Conservation (phyloP, 441 rosid genomes). For the California macrophylla region DNA sequence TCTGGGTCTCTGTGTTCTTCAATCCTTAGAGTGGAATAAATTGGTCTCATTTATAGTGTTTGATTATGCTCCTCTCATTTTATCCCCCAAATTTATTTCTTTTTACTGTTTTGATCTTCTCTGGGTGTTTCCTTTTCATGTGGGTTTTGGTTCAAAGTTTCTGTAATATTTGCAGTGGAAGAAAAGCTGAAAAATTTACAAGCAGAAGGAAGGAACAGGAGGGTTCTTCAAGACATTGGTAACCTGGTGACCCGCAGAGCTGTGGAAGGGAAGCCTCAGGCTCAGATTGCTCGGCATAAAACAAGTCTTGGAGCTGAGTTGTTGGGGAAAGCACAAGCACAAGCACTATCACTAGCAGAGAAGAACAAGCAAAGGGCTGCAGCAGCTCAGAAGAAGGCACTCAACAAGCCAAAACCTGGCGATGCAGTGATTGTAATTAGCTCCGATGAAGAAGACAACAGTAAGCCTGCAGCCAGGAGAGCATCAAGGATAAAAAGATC, state of each 20-base stretch:
- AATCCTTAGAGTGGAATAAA: too few relatives aligned
- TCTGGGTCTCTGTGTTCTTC: background rate
- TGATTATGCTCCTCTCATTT: too few relatives aligned
- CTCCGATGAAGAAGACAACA: conserved; percentile 25
- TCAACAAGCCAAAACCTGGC: conserved; percentile 22
- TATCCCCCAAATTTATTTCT: background rate
- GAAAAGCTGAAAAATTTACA: conserved; percentile 33
- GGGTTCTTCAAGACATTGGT: conserved; percentile 48
- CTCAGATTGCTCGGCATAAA: conserved; percentile 16
- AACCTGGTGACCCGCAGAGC: conserved; percentile 32
- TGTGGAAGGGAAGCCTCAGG: conserved; percentile 22
- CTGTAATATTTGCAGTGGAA: conserved; percentile 24
- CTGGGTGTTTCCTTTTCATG: background rate
- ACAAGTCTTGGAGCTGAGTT: conserved; percentile 21
- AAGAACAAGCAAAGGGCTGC: background rate
- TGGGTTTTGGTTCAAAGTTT: background rate
- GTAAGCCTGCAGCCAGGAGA: conserved; percentile 23
- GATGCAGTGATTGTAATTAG: conserved; percentile 21
- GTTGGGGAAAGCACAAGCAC: conserved; percentile 22
- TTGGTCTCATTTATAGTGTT: too few relatives aligned
- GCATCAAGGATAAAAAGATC: conserved; percentile 13
- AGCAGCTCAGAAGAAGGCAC: background rate
- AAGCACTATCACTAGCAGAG: conserved; percentile 17
- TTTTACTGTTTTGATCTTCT: background rate
- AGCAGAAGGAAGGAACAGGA: conserved; percentile 30